Evolutionary conservation across 2,329 filamentous ascomycete species (phyloP).

Genomic region (Talaromyces sp.): DNA sequence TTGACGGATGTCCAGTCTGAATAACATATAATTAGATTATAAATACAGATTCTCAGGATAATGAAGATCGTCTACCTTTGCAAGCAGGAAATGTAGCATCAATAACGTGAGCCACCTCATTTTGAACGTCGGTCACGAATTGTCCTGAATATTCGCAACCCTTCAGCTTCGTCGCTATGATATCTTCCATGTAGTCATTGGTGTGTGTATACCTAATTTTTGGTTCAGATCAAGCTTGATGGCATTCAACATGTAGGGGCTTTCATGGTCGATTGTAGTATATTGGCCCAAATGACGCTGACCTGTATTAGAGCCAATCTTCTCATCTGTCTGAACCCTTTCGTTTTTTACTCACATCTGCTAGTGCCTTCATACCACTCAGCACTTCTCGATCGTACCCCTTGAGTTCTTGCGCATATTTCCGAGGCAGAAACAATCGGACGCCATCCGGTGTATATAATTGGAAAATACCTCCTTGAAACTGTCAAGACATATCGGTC

Average conservation of each 20-base stretch:
- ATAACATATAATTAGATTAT: neutral
- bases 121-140: constrained; percentile 4
- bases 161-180: neutral
- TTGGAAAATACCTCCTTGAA: neutral
- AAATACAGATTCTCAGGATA: neutral
- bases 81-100: neutral
- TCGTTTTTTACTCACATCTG: neutral
- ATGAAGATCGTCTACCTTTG: neutral
- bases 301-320: neutral
- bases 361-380: constrained; percentile 11
- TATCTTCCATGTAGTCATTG: neutral
- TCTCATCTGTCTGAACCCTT: neutral
- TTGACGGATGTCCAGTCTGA: constrained; percentile 7
- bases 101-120: constrained; percentile 6
- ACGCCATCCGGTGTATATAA: constrained; percentile 8
- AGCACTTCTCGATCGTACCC: constrained; percentile 8
- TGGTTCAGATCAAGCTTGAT: constrained; percentile 8
- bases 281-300: constrained; percentile 4
- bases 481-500: neutral
- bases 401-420: constrained; percentile 12
- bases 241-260: constrained; percentile 3
- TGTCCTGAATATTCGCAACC: neutral
- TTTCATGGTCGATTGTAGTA: constrained; percentile 9
- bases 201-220: neutral
- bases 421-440: constrained; percentile 6